These are phyloP conservation scores for Ogataea glucozyma DNA, from an alignment of 805 yeast species.

Conservation along the genomic window DNA sequence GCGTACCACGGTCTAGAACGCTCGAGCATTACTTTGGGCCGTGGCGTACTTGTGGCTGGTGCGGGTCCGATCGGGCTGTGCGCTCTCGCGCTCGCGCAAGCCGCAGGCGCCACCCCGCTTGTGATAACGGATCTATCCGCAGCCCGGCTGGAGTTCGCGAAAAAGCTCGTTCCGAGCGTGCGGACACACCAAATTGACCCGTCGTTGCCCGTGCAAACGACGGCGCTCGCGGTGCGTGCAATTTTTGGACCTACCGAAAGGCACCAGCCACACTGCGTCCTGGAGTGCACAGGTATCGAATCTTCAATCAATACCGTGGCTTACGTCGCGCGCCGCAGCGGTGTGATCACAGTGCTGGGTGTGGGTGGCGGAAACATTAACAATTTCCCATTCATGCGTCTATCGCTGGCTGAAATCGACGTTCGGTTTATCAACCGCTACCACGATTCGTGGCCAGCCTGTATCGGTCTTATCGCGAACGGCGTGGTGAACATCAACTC, in stretches of 20 bases:
- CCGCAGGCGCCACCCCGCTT: slow-evolving; percentile 54
- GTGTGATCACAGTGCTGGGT: slow-evolving; percentile 48
- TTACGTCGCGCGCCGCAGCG: slow-evolving; percentile 48
- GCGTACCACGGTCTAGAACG: slow-evolving; percentile 52
- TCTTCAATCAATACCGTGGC: slow-evolving; percentile 47
- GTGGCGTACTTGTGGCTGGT: slow-evolving; percentile 49
- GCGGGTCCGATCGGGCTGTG: slow-evolving; percentile 61
- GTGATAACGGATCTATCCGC: slow-evolving; percentile 49
- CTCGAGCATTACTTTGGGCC: slow-evolving; percentile 46
- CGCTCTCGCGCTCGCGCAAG: slow-evolving; percentile 47
- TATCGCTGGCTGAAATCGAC: slow-evolving; percentile 52
- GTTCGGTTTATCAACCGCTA: slow-evolving; percentile 54
- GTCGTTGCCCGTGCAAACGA: slow-evolving; percentile 35
- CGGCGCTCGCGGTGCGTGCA: slow-evolving; percentile 39
- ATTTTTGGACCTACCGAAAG: slow-evolving; percentile 38
- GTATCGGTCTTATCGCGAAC: slow-evolving; percentile 46
- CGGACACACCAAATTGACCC: slow-evolving; percentile 44
- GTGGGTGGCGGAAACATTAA: slow-evolving; percentile 48
- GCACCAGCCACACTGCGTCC: slow-evolving; percentile 42
- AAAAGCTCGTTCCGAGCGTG: slow-evolving; percentile 45
- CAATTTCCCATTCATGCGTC: slow-evolving; percentile 55
- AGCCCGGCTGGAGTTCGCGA: slow-evolving; percentile 47
- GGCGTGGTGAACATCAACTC: slow-evolving; percentile 45
- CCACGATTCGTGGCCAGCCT: slow-evolving; percentile 58
- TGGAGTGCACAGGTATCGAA: slow-evolving; percentile 59